These are phyloP conservation scores for Verticillium isaacii DNA, from an alignment of 2,329 filamentous ascomycete species.

Conservation along the genomic window DNA sequence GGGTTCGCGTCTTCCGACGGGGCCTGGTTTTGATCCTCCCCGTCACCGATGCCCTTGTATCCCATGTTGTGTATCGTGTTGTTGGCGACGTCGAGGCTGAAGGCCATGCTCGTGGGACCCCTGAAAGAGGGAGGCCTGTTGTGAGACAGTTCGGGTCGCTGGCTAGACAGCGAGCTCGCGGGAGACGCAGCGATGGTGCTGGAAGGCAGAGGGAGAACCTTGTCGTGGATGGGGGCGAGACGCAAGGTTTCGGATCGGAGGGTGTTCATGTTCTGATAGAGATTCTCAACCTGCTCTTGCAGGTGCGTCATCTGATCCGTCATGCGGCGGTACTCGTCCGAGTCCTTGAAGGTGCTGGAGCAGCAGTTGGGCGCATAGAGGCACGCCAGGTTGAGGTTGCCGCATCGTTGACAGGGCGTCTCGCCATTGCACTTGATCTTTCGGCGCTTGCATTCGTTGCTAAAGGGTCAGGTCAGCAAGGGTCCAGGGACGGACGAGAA, in stretches of 20 bases:
- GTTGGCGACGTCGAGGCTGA: slow-evolving; percentile 82
- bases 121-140: slow-evolving; percentile 64
- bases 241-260: slow-evolving; percentile 54
- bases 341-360: slow-evolving; percentile 81
- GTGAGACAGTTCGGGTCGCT: slow-evolving; percentile 40
- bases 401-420: slow-evolving; percentile 62
- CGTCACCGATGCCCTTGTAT: slow-evolving; percentile 61
- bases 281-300: slow-evolving; percentile 77
- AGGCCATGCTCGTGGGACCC: slow-evolving; percentile 80
- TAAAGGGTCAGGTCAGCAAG: slow-evolving; percentile 19
- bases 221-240: slow-evolving; percentile 38
- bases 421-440: slow-evolving; percentile 74
- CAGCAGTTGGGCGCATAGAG: slow-evolving; percentile 64
- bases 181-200: slow-evolving; percentile 35
- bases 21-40: slow-evolving; percentile 49
- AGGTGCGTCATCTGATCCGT: slow-evolving; percentile 66
- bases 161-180: slow-evolving; percentile 36
- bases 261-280: slow-evolving; percentile 67
- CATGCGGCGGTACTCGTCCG: slow-evolving; percentile 85
- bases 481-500: neutral
- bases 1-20: slow-evolving; percentile 7
- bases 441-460: slow-evolving; percentile 70
- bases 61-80: slow-evolving; percentile 87
- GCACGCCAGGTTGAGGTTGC: slow-evolving; percentile 62
- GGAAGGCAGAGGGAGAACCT: slow-evolving; percentile 28